phyloP scores from a whole-genome alignment of 164 flowering plant species.

The Nymphaea thermarum region DNA sequence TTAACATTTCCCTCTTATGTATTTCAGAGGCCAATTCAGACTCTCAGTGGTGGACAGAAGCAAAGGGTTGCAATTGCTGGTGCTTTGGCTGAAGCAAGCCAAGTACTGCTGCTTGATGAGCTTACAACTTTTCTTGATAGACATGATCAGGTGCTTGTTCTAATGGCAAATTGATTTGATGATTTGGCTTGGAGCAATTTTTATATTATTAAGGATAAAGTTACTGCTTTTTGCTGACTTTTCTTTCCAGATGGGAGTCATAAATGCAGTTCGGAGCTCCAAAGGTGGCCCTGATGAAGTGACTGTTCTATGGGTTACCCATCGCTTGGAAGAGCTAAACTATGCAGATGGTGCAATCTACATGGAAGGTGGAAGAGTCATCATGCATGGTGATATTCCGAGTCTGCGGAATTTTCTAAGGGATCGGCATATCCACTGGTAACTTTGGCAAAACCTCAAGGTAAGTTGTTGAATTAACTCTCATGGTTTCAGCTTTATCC shows the following conservation, averaged over 20 bases:
- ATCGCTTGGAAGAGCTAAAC: slow-evolving; percentile 81
- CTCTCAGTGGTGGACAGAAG: slow-evolving; percentile 98
- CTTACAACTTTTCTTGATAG: slow-evolving; percentile 95
- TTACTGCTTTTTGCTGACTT: no score
- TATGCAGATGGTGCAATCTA: slow-evolving; percentile 94
- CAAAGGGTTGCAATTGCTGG: slow-evolving; percentile 98
- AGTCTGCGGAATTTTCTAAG: slow-evolving; percentile 30
- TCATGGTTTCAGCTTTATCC: no score
- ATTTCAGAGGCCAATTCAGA: slow-evolving; percentile 79
- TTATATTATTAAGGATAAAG: no score
- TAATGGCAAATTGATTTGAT: no score
- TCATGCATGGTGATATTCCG: slow-evolving; percentile 43
- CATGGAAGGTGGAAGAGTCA: slow-evolving; percentile 74
- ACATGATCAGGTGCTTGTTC: slow-evolving; percentile 61
- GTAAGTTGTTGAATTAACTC: no score
- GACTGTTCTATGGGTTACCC: slow-evolving; percentile 93
- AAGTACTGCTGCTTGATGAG: slow-evolving; percentile 80
- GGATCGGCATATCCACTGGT: slow-evolving; percentile 8
- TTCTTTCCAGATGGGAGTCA: slow-evolving; percentile 52
- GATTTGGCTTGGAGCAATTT: no score
- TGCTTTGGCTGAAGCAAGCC: slow-evolving; percentile 84
- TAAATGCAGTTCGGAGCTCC: slow-evolving; percentile 66
- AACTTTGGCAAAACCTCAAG: no score
- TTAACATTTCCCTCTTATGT: background rate
- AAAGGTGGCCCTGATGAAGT: slow-evolving; percentile 43